Evolutionary conservation across 2,329 filamentous ascomycete genomes (phyloP), one percentile per base, ranked within the genome.

Genomic region (Lizonia empirigonia): DNA sequence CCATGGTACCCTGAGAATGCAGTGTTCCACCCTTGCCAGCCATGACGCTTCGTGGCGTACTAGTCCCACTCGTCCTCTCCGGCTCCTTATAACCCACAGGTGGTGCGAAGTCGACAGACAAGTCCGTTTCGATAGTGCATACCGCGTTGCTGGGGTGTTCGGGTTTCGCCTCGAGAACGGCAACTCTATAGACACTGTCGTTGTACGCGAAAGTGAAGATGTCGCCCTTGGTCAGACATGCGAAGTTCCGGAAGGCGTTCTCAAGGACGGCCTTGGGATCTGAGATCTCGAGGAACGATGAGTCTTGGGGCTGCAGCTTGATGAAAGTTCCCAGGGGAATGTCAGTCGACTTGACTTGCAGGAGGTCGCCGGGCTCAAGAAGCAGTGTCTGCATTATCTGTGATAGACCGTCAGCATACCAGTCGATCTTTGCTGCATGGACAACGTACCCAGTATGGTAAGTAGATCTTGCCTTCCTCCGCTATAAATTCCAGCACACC

Each of bases 161-260:
- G 1, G 94, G 94, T 75, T 96, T 96, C 30, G 95, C 90, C 69
- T 97, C 93, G 12, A 97, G 77, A 1, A 99, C 94, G 2, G 91
- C 91, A 70, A 99, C 91, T 58, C 94, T 88, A 77, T 94, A 99
- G 8, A 91, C 82, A 55, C 91, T 89, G 69, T 97, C 92, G 73
- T 99, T 99, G 78, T 99, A 99, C 63, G 88, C 83, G 72, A 99
- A 99, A 58, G 90, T 95, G 80, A 99, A 99, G 34, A 96, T 82
- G 69, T 99, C 94, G 58, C 91, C 92, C 68, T 92, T 90, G 3
- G 92, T 96, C 13, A 97, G 82, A 41, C 93, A 93, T 13, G 92
- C 90, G 76, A 97, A 99, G 75, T 95, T 95, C 34, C 93, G 87
- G 76, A 99, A 97, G 0, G 91, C 93, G 65, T 94, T 94, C 76